phyloP scores from a whole-genome alignment of 805 yeast species.

The Debaryomyces castellii region DNA sequence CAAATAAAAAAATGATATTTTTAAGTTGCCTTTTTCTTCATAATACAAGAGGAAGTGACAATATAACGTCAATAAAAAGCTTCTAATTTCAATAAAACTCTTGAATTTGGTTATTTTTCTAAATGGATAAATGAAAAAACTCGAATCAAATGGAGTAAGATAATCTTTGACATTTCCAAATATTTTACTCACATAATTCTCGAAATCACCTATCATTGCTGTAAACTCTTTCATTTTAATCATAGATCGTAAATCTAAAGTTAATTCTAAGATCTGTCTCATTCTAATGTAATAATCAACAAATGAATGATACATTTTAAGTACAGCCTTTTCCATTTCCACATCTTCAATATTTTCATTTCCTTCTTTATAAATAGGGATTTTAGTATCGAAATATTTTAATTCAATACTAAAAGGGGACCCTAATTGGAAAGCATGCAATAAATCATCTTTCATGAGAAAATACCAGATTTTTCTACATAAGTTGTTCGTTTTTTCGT shows the following conservation, averaged over 20 bases:
- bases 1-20: conserved; percentile 33
- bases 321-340: conserved; percentile 36
- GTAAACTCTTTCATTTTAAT: conserved; percentile 19
- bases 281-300: conserved; percentile 27
- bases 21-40: conserved; percentile 25
- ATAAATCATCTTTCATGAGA: conserved; percentile 26
- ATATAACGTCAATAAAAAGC: conserved; percentile 27
- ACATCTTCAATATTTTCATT: conserved; percentile 32
- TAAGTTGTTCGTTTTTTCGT: conserved; percentile 22
- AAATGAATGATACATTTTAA: conserved; percentile 27
- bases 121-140: conserved; percentile 17
- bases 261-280: conserved; percentile 22
- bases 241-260: conserved; percentile 17
- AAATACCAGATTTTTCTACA: conserved; percentile 39
- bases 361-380: conserved; percentile 35
- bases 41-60: conserved; percentile 40
- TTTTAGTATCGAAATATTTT: conserved; percentile 26
- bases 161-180: conserved; percentile 27
- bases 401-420: conserved; percentile 29
- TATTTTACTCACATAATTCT: conserved; percentile 24
- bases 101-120: conserved; percentile 25
- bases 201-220: conserved; percentile 32
- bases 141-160: conserved; percentile 16
- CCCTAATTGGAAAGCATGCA: conserved; percentile 33
- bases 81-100: conserved; percentile 23